These are phyloP conservation scores for Botryosphaeria dothidea DNA, from an alignment of 2,329 filamentous ascomycete species.

Conservation along the genomic window DNA sequence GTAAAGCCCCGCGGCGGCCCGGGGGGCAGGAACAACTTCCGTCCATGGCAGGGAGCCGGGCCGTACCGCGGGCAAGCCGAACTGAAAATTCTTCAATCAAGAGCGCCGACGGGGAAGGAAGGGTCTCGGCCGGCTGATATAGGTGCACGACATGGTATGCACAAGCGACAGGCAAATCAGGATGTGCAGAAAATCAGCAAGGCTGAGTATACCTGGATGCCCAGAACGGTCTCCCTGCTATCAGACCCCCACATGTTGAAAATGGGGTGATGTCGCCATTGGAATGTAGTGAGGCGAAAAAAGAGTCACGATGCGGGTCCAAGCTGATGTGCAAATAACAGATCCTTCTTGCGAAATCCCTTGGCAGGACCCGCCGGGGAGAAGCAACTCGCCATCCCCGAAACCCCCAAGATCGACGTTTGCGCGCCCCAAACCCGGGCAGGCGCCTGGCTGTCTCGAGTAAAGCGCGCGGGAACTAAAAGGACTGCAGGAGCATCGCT, in stretches of 20 bases:
- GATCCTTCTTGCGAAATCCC: slow-evolving; percentile 7
- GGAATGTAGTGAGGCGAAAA: neutral
- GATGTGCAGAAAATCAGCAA: neutral
- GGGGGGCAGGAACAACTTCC: neutral
- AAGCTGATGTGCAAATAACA: neutral
- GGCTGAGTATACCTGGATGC: neutral
- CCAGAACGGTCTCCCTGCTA: neutral
- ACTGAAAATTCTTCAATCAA: neutral
- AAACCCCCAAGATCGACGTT: neutral
- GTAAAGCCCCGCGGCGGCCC: neutral
- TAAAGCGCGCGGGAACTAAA: slow-evolving; percentile 4
- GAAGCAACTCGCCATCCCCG: neutral
- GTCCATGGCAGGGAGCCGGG: neutral
- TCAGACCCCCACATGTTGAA: neutral
- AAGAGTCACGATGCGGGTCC: neutral
- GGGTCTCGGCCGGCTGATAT: neutral
- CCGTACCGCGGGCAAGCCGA: neutral
- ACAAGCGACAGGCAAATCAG: neutral
- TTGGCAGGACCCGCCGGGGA: neutral
- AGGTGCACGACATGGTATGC: neutral
- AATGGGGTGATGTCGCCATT: neutral
- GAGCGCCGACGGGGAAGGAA: neutral
- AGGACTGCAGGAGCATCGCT: neutral
- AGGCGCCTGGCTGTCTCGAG: neutral
- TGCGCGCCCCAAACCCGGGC: neutral